A percentile compares a stretch with the other conserved stretches of the same genome.
Evolutionary conservation across 2,329 filamentous ascomycete species (phyloP).

Genomic region (Ceratocystiopsis minuta): DNA sequence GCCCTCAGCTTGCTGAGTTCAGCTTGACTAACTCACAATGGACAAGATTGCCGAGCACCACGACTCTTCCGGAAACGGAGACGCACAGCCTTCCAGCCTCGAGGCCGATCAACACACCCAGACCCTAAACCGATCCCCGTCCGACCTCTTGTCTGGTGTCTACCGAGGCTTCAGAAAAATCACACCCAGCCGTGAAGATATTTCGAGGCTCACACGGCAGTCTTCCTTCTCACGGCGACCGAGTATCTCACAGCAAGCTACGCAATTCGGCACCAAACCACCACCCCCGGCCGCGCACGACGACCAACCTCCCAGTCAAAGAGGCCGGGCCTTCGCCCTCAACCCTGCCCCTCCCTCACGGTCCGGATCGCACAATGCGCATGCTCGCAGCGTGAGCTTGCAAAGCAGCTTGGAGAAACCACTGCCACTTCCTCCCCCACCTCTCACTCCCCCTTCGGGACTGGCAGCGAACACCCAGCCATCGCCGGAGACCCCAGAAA

Average conservation of each 20-base stretch:
- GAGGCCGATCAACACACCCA: too few species aligned
- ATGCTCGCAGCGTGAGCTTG: conserved; percentile 36
- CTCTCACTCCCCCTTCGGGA: conserved; percentile 4
- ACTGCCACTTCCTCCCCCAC: conserved; percentile 31
- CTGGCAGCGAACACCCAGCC: too few species aligned
- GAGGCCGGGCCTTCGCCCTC: conserved; percentile 6
- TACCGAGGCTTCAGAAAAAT: conserved; percentile 33
- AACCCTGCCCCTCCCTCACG: conserved; percentile 10
- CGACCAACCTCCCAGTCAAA: conserved; percentile 5
- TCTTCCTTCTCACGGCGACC: conserved; percentile 19
- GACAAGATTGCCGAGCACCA: conserved; percentile 14
- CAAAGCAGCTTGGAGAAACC: conserved; percentile 41
- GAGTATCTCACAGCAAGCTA: conserved; percentile 3
- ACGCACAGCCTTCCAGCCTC: too few species aligned
- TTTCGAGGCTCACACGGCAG: conserved; percentile 24
- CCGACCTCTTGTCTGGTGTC: conserved; percentile 32
- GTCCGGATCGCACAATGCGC: conserved; percentile 17
- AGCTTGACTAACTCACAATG: conserved; percentile 18
- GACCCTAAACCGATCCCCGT: conserved; percentile 17
- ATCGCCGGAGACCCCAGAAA: too few species aligned
- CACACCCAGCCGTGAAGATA: conserved; percentile 24
- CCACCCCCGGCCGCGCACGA: conserved; percentile 8
- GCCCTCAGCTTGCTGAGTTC: not conserved
- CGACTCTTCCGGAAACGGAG: conserved; percentile 12
- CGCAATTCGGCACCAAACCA: conserved; percentile 18